These are phyloP conservation scores for Sporothrix globosa DNA, from an alignment of 2,329 filamentous ascomycete species.

Conservation along the genomic window DNA sequence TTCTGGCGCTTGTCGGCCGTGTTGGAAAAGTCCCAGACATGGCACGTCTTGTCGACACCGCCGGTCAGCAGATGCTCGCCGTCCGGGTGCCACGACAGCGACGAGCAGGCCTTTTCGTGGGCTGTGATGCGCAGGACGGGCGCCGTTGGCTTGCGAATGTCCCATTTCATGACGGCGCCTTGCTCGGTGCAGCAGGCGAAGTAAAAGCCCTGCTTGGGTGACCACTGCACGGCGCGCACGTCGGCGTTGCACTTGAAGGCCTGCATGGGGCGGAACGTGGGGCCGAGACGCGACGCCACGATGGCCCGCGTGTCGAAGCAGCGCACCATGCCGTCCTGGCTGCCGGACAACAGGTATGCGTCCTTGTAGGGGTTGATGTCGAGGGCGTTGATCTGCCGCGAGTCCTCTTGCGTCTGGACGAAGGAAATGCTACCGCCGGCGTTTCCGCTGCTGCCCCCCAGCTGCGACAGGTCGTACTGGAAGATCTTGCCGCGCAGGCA, in stretches of 20 bases:
- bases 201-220: conserved; percentile 61
- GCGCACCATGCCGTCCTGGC: conserved; percentile 65
- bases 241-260: conserved; percentile 61
- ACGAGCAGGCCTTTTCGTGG: conserved; percentile 62
- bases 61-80: conserved; percentile 67
- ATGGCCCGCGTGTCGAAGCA: conserved; percentile 62
- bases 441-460: conserved; percentile 49
- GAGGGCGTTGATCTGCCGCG: conserved; percentile 65
- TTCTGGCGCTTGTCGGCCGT: conserved; percentile 66
- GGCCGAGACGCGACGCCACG: conserved; percentile 52
- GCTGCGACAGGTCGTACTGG: conserved; percentile 61
- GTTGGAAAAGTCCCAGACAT: conserved; percentile 67
- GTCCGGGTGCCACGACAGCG: conserved; percentile 69
- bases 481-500: conserved; percentile 68
- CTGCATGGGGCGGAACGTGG: conserved; percentile 54
- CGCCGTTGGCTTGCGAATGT: conserved; percentile 57
- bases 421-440: conserved; percentile 54
- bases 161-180: conserved; percentile 66
- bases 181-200: conserved; percentile 68
- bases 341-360: conserved; percentile 63
- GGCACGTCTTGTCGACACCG: conserved; percentile 63
- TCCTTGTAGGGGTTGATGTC: conserved; percentile 64
- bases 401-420: conserved; percentile 63
- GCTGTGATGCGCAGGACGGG: conserved; percentile 64
- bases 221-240: conserved; percentile 68